These are phyloP conservation scores for Cercophora newfieldiana DNA, from an alignment of 495 filamentous ascomycete genomes.

Conservation along the genomic window DNA sequence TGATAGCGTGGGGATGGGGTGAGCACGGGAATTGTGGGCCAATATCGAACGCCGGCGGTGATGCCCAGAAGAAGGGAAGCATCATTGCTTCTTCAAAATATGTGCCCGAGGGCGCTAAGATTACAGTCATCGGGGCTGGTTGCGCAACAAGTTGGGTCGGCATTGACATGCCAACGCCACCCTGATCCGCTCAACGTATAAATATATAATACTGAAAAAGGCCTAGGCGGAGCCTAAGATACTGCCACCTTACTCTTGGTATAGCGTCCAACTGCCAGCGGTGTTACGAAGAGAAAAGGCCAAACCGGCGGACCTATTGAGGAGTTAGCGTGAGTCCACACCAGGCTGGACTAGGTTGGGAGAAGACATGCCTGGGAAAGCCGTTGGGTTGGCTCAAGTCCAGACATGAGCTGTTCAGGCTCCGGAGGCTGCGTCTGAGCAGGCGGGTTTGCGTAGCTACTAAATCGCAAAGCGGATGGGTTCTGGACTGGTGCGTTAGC, in stretches of 20 bases:
- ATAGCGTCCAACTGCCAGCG: slow-evolving; percentile 21
- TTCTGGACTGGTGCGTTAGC: slow-evolving; percentile 36
- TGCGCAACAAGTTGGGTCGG: slow-evolving; percentile 88
- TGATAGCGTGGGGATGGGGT: slow-evolving; percentile 90
- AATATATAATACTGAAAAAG: slow-evolving; percentile 1
- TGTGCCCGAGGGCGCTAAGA: slow-evolving; percentile 43
- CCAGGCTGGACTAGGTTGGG: neutral
- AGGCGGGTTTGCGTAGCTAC: slow-evolving; percentile 33
- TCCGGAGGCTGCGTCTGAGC: slow-evolving; percentile 28
- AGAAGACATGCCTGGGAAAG: slow-evolving; percentile 54
- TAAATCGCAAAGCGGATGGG: slow-evolving; percentile 39
- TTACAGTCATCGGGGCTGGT: slow-evolving; percentile 69
- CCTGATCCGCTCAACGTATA: slow-evolving; percentile 14
- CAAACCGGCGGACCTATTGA: slow-evolving; percentile 50
- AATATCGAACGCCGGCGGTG: slow-evolving; percentile 60
- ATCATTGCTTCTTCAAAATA: slow-evolving; percentile 54
- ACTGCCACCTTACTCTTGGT: neutral
- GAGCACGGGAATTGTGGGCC: slow-evolving; percentile 96
- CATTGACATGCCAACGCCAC: slow-evolving; percentile 30
- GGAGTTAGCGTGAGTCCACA: slow-evolving; percentile 17
- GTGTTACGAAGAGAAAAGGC: slow-evolving; percentile 47
- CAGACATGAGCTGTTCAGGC: slow-evolving; percentile 31
- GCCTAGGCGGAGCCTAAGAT: neutral
- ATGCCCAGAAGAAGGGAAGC: slow-evolving; percentile 64
- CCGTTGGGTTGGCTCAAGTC: slow-evolving; percentile 66